Evolutionary conservation across 2,329 filamentous ascomycete genomes (phyloP).

Genomic region (Bipolaris bicolor): DNA sequence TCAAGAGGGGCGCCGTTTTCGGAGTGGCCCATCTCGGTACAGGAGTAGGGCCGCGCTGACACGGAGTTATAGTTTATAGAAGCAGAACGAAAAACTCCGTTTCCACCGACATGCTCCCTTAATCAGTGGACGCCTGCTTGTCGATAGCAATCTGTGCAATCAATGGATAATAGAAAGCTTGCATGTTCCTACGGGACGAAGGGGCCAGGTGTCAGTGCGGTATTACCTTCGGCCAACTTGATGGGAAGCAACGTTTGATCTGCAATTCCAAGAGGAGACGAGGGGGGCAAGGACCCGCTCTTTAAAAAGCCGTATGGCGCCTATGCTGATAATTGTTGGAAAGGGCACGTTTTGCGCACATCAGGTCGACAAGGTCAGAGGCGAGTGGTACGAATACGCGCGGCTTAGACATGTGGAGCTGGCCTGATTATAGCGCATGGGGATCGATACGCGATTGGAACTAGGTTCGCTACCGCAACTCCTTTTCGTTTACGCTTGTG

Average conservation of each 20-base stretch:
- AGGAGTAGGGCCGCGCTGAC: background rate
- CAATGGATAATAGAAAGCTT: background rate
- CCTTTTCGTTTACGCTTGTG: slow-evolving; percentile 7
- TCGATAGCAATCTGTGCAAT: background rate
- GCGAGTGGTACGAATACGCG: slow-evolving; percentile 17
- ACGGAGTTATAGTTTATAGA: background rate
- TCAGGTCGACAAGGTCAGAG: slow-evolving; percentile 1
- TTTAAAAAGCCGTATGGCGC: slow-evolving; percentile 3
- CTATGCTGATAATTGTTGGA: background rate
- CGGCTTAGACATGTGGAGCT: slow-evolving; percentile 10
- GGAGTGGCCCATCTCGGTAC: background rate
- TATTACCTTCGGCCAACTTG: background rate
- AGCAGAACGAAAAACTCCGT: background rate
- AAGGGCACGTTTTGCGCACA: slow-evolving; percentile 12
- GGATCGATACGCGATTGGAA: slow-evolving; percentile 13
- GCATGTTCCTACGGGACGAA: background rate
- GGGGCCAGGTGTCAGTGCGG: background rate
- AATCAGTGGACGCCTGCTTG: background rate
- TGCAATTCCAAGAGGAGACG: background rate
- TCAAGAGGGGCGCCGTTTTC: background rate
- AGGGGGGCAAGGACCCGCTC: slow-evolving; percentile 1
- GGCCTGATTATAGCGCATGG: slow-evolving; percentile 9
- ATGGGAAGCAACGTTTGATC: slow-evolving; percentile 6
- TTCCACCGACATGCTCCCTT: background rate
- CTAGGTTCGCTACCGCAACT: slow-evolving; percentile 10